Evolutionary conservation across 1,139 yeast genomes (phyloP).

Genomic region (Blastobotrys buckinghamii): DNA sequence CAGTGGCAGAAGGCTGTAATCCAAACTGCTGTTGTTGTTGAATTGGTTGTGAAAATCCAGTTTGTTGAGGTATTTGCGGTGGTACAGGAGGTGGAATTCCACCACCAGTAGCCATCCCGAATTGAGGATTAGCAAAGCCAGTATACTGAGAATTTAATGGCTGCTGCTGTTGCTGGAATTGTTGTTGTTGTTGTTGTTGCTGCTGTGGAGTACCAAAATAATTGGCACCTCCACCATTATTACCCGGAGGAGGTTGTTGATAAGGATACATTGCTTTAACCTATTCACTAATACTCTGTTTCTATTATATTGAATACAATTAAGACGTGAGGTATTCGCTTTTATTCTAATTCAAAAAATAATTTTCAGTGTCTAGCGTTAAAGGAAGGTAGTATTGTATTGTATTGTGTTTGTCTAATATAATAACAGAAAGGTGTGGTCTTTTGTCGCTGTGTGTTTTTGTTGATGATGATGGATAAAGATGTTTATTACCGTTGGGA

Average conservation of each 20-base stretch:
- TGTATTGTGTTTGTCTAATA: too few relatives aligned
- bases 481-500: too few relatives aligned
- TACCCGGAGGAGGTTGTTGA: constrained; percentile 11
- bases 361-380: too few relatives aligned
- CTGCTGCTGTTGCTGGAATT: constrained; percentile 5
- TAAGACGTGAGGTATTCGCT: too few relatives aligned
- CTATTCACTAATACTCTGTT: too few relatives aligned
- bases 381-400: too few relatives aligned
- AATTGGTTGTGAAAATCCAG: constrained; percentile 18
- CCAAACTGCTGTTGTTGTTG: constrained; percentile 23
- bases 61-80: constrained; percentile 2
- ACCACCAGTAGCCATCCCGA: constrained; percentile 1
- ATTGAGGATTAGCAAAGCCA: constrained; percentile 5
- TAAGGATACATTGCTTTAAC: constrained; percentile 13
- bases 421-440: too few relatives aligned
- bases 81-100: constrained; percentile 10
- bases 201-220: background rate
- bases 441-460: too few relatives aligned
- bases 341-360: too few relatives aligned
- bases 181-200: constrained; percentile 8
- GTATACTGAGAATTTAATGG: constrained; percentile 7
- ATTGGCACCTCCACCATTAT: background rate
- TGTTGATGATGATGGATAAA: too few relatives aligned
- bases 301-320: too few relatives aligned
- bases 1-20: constrained; percentile 12